phyloP scores from a whole-genome alignment of 2,329 filamentous ascomycete species.

The Trichoderma breve region DNA sequence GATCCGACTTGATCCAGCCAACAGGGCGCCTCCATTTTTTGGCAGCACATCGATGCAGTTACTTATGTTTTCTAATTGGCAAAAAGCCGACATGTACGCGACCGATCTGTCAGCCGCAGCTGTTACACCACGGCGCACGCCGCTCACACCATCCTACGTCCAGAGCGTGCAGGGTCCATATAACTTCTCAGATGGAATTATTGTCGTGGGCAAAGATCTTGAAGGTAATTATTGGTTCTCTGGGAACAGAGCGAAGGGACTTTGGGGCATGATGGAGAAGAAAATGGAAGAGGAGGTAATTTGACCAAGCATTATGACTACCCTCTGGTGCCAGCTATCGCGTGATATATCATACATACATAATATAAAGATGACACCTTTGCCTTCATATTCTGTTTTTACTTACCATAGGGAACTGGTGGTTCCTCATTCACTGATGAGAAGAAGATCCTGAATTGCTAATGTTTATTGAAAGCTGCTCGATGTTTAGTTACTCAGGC shows the following conservation, averaged over 20 bases:
- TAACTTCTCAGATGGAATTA: neutral
- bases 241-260: neutral
- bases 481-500: no score
- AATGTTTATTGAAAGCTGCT: no score
- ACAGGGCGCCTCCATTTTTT: constrained; percentile 4
- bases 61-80: constrained; percentile 5
- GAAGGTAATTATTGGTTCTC: constrained; percentile 26
- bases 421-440: no score
- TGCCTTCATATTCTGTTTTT: no score
- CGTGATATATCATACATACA: no score
- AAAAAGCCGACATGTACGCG: neutral
- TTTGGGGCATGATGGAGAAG: constrained; percentile 7
- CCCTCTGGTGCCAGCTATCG: no score
- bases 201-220: neutral
- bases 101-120: neutral
- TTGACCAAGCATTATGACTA: neutral
- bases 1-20: neutral
- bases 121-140: neutral
- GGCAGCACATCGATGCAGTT: neutral
- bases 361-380: no score
- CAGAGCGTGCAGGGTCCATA: constrained; percentile 5
- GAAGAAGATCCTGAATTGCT: no score
- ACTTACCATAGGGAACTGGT: no score
- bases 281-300: neutral
- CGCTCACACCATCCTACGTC: neutral